Evolutionary conservation across 1,284 basidiomycete species (phyloP), one percentile per base, ranked within the genome.

Genomic region (Rhodotorula sp.): DNA sequence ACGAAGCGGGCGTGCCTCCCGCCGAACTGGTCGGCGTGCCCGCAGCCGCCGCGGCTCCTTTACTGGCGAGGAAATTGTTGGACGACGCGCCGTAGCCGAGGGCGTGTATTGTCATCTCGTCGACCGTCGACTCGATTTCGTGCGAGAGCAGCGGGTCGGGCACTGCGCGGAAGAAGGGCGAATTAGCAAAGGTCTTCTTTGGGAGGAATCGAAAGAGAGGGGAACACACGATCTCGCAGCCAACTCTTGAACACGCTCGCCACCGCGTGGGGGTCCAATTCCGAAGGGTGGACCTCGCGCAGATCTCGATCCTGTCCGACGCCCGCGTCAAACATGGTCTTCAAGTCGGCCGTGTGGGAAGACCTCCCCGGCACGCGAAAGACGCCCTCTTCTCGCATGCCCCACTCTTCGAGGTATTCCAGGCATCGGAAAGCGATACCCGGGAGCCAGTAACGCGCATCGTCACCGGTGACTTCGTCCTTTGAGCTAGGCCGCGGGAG

Each of bases 401-500:
- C 91, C 89, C 90, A 91, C 38, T 85, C 83, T 77, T 90, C 81
- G 69, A 93, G 80, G 82, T 93, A 91, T 78, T 92, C 88, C 8
- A 89, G 86, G 80, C 90, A 92, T 65, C 91, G 83, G 60, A 88
- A 86, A 31, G 90, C 87, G 56, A 93, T 82, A 1, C 89, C 90
- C 59, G 91, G 89, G 60, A 93, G 69, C 66, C 72, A 77, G 76
- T 82, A 79, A 60, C 89, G 84, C 60, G 83, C 81, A 77, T 88
- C 87, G 73, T 90, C 73, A 52, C 80, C 82, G 64, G 69, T 74
- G 28, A 75, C 62, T n/a, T 64, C 60, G 47, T 73, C 69, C 5
- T 19, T 5, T 16, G 58, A 52, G 14, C n/a, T 31, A 26, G 34
- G 23, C 72, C 64, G 50, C 16, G 12, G 5, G 2, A 65, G 50